These are phyloP conservation scores for Yarrowia hollandica DNA, from an alignment of 805 yeast genomes.

Conservation along the genomic window DNA sequence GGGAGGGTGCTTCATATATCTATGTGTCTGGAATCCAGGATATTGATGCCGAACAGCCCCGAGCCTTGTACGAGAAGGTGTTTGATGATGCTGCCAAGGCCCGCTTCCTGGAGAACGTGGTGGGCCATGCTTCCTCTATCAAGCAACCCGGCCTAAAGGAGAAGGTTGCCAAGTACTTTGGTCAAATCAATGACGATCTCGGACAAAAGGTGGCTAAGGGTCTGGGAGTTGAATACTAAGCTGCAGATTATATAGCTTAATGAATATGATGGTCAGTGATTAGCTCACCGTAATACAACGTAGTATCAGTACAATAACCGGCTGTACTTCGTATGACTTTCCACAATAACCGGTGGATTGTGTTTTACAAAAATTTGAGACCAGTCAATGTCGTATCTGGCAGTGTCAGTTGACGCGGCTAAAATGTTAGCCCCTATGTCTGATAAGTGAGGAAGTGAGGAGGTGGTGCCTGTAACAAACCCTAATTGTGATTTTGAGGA, in stretches of 20 bases:
- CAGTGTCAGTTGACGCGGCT: not conserved
- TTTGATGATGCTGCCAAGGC: conserved; percentile 24
- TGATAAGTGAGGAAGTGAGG: not conserved
- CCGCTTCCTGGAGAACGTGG: conserved; percentile 12
- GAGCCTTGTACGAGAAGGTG: conserved; percentile 22
- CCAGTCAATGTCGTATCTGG: too few species aligned
- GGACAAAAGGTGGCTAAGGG: conserved; percentile 29
- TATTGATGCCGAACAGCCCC: conserved; percentile 21
- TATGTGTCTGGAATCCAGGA: conserved; percentile 21
- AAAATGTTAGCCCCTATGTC: not conserved
- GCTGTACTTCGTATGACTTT: too few species aligned
- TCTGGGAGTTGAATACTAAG: not conserved
- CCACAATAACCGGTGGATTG: too few species aligned
- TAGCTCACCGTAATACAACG: too few species aligned
- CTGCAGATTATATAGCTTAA: not conserved
- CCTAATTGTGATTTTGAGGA: not conserved
- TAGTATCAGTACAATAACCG: too few species aligned
- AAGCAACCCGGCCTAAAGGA: conserved; percentile 26
- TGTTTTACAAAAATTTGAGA: too few species aligned
- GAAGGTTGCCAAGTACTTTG: conserved; percentile 25
- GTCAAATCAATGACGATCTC: conserved; percentile 19
- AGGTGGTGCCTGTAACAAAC: not conserved
- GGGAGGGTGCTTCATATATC: conserved; percentile 25
- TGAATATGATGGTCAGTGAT: too few species aligned
- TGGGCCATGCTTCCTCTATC: conserved; percentile 18